These are phyloP conservation scores for Thelonectria rubi DNA, from an alignment of 2,329 filamentous ascomycete species.

Conservation along the genomic window DNA sequence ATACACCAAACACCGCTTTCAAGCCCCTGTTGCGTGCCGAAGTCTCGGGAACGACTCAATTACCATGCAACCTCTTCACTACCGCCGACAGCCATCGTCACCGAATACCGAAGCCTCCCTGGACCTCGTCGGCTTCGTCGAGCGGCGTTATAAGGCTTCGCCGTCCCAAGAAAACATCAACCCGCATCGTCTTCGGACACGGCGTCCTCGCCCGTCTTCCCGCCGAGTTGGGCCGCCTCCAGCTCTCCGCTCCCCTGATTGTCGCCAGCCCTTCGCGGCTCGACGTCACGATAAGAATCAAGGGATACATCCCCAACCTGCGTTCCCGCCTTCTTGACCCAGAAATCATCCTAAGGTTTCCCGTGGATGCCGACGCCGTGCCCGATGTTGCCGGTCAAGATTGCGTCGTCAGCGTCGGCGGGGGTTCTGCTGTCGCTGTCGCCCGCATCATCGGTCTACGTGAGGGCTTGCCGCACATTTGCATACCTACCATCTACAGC, in stretches of 20 bases:
- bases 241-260: conserved; percentile 48
- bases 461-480: conserved; percentile 65
- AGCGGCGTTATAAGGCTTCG: neutral
- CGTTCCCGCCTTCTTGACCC: conserved; percentile 47
- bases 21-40: conserved; percentile 6
- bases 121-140: neutral
- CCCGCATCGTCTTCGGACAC: conserved; percentile 49
- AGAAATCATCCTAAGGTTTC: conserved; percentile 38
- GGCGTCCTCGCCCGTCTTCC: conserved; percentile 47
- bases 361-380: conserved; percentile 42
- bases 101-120: neutral
- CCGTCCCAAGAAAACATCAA: conserved; percentile 27
- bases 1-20: neutral
- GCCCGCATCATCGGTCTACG: conserved; percentile 63
- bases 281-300: conserved; percentile 47
- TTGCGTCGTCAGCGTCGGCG: conserved; percentile 68
- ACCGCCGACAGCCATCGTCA: neutral
- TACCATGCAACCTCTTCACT: neutral
- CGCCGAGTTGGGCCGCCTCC: conserved; percentile 46
- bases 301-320: conserved; percentile 47
- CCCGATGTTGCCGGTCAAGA: conserved; percentile 55
- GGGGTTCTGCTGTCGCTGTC: conserved; percentile 68
- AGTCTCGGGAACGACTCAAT: neutral
- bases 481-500: conserved; percentile 68
- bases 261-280: conserved; percentile 51